Conservation (phyloP, 176 grass and related monocot genomes). For the Calamus simplicifolius region DNA sequence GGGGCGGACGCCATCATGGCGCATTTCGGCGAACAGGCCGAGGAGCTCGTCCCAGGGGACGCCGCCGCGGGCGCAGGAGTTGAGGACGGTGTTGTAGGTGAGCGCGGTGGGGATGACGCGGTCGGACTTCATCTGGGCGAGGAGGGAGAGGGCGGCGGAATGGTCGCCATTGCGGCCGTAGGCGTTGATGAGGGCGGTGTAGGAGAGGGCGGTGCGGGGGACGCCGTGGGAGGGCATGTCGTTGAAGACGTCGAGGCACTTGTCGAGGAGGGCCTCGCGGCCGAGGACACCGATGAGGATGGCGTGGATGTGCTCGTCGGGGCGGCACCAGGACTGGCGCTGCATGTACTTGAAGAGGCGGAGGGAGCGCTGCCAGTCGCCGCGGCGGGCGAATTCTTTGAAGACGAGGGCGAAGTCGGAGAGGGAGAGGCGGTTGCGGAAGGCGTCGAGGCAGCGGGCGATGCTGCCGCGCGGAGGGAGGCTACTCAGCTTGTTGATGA, state of each 20-base stretch:
- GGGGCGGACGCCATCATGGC: constrained; percentile 67
- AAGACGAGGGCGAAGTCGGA: constrained; percentile 68
- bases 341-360: constrained; percentile 99
- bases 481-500: constrained; percentile 80
- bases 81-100: constrained; percentile 87
- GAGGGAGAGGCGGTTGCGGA: constrained; percentile 67
- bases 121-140: constrained; percentile 69
- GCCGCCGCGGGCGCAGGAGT: constrained; percentile 68
- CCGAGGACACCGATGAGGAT: constrained; percentile 87
- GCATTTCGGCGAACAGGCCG: constrained; percentile 88
- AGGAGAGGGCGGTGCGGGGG: constrained; percentile 70
- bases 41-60: constrained; percentile 71
- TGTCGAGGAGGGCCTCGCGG: constrained; percentile 52
- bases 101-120: constrained; percentile 61
- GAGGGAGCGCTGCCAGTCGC: constrained; percentile 91
- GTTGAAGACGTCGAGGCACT: constrained; percentile 51
- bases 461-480: constrained; percentile 88
- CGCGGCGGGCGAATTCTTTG: constrained; percentile 77
- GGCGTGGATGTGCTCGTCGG: constrained; percentile 95
- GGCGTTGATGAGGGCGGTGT: constrained; percentile 88
- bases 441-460: constrained; percentile 58
- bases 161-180: constrained; percentile 82
- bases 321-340: constrained; percentile 90
- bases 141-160: constrained; percentile 46
- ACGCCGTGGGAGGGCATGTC: constrained; percentile 58